Percentiles rank a stretch among this genome's conserved stretches.
These are phyloP conservation scores for Talaromyces sp. DNA, from an alignment of 2,329 filamentous ascomycete species.

Conservation along the genomic window DNA sequence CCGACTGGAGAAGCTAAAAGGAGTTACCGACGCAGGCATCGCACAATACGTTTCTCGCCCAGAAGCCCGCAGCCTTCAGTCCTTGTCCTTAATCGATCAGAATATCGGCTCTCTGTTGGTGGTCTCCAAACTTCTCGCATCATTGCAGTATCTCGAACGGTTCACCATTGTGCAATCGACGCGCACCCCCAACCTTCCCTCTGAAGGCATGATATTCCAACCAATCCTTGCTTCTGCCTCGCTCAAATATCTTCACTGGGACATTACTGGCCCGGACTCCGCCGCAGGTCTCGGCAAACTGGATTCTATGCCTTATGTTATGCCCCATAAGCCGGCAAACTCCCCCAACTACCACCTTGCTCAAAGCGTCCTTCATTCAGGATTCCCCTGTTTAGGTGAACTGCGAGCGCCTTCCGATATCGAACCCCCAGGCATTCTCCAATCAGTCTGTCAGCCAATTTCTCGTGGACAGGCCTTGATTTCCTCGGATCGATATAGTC, in stretches of 20 bases:
- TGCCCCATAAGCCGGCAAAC: slow-evolving; percentile 26
- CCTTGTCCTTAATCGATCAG: slow-evolving; percentile 49
- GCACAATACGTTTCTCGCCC: slow-evolving; percentile 46
- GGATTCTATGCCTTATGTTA: slow-evolving; percentile 33
- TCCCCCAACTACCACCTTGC: slow-evolving; percentile 39
- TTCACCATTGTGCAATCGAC: slow-evolving; percentile 51
- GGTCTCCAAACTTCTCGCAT: slow-evolving; percentile 48
- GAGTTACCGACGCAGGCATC: slow-evolving; percentile 53
- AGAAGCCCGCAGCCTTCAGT: slow-evolving; percentile 41
- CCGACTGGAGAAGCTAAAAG: slow-evolving; percentile 51
- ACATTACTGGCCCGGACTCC: slow-evolving; percentile 39
- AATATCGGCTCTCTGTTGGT: slow-evolving; percentile 49
- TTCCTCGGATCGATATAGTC: slow-evolving; percentile 35
- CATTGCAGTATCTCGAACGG: slow-evolving; percentile 40
- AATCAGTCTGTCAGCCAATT: slow-evolving; percentile 39
- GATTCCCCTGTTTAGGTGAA: slow-evolving; percentile 36
- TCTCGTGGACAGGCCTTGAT: slow-evolving; percentile 33
- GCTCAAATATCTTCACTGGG: slow-evolving; percentile 55
- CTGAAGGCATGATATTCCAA: slow-evolving; percentile 40
- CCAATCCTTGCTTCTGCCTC: slow-evolving; percentile 45
- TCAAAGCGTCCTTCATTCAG: slow-evolving; percentile 38
- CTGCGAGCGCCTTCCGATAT: slow-evolving; percentile 42
- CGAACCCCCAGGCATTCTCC: slow-evolving; percentile 38
- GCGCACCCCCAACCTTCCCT: slow-evolving; percentile 41
- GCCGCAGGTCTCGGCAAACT: slow-evolving; percentile 31